phyloP scores from a whole-genome alignment of 2,329 filamentous ascomycete species.

The Ophidiomyces ophidiicola region DNA sequence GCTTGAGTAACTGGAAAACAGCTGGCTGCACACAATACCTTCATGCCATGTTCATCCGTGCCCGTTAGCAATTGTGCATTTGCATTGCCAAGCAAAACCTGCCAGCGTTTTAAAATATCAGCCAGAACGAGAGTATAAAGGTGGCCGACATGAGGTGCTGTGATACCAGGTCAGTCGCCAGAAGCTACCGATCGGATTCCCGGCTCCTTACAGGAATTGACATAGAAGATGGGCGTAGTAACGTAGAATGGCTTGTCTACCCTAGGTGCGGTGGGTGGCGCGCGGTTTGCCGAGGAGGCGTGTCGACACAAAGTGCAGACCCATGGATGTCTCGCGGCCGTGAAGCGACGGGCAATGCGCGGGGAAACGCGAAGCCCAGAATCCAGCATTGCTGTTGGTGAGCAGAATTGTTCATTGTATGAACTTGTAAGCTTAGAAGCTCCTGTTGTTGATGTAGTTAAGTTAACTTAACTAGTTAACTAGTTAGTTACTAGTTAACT shows the following conservation, averaged over 20 bases:
- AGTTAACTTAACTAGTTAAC: no score
- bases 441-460: no score
- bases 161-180: slow-evolving; percentile 2
- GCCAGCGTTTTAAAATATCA: slow-evolving; percentile 88
- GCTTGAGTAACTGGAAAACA: not conserved
- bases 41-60: slow-evolving; percentile 95
- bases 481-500: no score
- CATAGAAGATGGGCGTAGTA: slow-evolving; percentile 96
- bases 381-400: slow-evolving; percentile 22
- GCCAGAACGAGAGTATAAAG: slow-evolving; percentile 84
- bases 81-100: slow-evolving; percentile 56
- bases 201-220: slow-evolving; percentile 64
- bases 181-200: not conserved
- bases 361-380: slow-evolving; percentile 23
- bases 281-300: slow-evolving; percentile 15
- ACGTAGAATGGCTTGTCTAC: slow-evolving; percentile 75
- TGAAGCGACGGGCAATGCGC: slow-evolving; percentile 21
- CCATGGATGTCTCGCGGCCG: slow-evolving; percentile 19
- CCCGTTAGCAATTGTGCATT: slow-evolving; percentile 70
- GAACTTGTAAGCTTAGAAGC: not conserved
- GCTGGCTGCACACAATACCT: slow-evolving; percentile 36
- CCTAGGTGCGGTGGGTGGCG: slow-evolving; percentile 22
- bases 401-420: not conserved
- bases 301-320: slow-evolving; percentile 23
- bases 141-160: slow-evolving; percentile 88